Evolutionary conservation across 1,284 basidiomycete species (phyloP), one percentile per base, ranked within the genome.

Genomic region (Fistulina hepatica): DNA sequence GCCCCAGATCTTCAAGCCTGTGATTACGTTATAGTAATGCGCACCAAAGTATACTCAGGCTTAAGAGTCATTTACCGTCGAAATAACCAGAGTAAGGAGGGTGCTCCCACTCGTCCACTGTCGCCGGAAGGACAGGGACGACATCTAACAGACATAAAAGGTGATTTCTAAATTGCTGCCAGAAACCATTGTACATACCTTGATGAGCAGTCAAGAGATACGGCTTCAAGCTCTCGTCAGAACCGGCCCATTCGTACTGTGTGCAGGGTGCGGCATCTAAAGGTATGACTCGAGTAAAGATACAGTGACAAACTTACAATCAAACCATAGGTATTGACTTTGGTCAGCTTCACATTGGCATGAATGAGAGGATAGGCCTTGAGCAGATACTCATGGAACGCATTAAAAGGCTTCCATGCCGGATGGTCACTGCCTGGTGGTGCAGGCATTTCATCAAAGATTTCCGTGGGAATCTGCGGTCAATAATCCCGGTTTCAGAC

Each of bases 171-270:
- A 36, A 11, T 19, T 10, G 15, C 32, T 2, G 9, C 13, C n/a
- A 28, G 20, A 12, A 23, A 12, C n/a, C 23, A 21, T 8, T 6
- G 15, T 5, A 44, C 53, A n/a, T 34, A 70, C 76, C 78, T 65
- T 83, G 79, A 53, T 86, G 82, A 5, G 71, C 79, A 26, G 73
- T 69, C 24, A 86, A 57, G 13, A 86, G 55, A 19, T 81, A 54
- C 1, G 83, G 82, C 50, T 84, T 81, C 34, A 82, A 61, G 2
- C 63, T 61, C 2, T 58, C 42, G 46, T 83, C 66, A 0, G 69
- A 65, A 11, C 83, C 83, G 34, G 64, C 55, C 76, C 80, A 83
- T 30, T 76, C 71, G 53, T 71, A 85, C n/a, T n/a, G n/a, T n/a
- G n/a, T n/a, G n/a, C n/a, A n/a, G n/a, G n/a, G n/a, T n/a, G n/a